Evolutionary conservation across 2,329 filamentous ascomycete genomes (phyloP).

Genomic region (Metarhizium robertsii): DNA sequence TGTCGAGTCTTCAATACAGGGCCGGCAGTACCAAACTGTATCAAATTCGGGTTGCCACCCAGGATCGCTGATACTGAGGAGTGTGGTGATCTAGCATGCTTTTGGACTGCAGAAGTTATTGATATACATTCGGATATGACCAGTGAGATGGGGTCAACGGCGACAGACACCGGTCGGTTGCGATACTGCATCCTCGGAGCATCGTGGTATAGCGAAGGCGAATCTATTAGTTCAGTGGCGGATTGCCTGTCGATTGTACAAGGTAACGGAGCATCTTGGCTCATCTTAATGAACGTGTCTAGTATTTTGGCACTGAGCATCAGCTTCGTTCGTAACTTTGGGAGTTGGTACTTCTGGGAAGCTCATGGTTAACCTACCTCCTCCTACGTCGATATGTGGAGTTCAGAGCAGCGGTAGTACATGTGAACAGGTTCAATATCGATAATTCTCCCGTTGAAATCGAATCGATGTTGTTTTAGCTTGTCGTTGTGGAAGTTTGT

Average conservation of each 20-base stretch:
- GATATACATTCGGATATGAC: slow-evolving; percentile 99
- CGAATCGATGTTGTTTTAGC: background rate
- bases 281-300: slow-evolving; percentile 1
- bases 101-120: slow-evolving; percentile 96
- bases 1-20: slow-evolving; percentile 30
- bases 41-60: slow-evolving; percentile 58
- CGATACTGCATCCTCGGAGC: slow-evolving; percentile 47
- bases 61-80: slow-evolving; percentile 94
- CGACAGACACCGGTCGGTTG: slow-evolving; percentile 61
- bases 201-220: slow-evolving; percentile 10
- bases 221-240: background rate
- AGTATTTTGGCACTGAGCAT: background rate
- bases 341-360: background rate
- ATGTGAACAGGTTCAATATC: background rate
- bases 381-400: background rate
- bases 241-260: background rate
- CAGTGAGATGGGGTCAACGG: slow-evolving; percentile 81
- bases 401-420: background rate
- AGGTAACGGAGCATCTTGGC: slow-evolving; percentile 1
- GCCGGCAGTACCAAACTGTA: slow-evolving; percentile 42
- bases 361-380: background rate
- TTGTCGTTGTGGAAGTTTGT: background rate
- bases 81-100: slow-evolving; percentile 91
- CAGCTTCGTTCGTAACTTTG: background rate
- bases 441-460: background rate